A percentile compares a stretch with the other conserved stretches of the same genome.
Evolutionary conservation across 805 yeast genomes (phyloP).

Genomic region (Isabelozyma gotoi): DNA sequence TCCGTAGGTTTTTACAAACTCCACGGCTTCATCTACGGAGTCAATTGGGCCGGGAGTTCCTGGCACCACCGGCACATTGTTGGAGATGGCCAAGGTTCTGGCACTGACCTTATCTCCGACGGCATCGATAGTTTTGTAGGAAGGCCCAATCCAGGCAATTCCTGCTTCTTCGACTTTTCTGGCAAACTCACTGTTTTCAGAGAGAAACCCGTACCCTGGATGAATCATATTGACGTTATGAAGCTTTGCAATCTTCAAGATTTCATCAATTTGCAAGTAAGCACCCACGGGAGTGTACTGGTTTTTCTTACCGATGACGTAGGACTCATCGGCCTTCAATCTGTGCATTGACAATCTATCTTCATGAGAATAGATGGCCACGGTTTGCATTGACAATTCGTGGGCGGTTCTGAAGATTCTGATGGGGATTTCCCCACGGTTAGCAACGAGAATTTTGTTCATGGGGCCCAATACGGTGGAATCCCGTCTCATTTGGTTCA

Average conservation of each 20-base stretch:
- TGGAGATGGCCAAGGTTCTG: constrained; percentile 76
- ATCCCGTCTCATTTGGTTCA: constrained; percentile 42
- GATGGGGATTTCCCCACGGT: constrained; percentile 83
- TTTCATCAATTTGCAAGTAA: constrained; percentile 92
- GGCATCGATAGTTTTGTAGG: constrained; percentile 80
- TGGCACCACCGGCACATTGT: constrained; percentile 90
- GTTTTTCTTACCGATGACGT: constrained; percentile 86
- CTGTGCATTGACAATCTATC: constrained; percentile 94
- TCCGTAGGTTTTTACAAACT: constrained; percentile 81
- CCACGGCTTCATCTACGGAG: constrained; percentile 70
- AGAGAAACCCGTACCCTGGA: constrained; percentile 60
- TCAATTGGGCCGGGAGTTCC: constrained; percentile 98
- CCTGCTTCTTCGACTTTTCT: constrained; percentile 87
- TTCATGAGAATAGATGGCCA: constrained; percentile 95
- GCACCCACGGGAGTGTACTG: constrained; percentile 95
- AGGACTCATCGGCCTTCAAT: constrained; percentile 90
- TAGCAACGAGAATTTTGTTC: constrained; percentile 73
- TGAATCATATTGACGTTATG: constrained; percentile 40
- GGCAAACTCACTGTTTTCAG: constrained; percentile 93
- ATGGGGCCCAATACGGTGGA: constrained; percentile 44
- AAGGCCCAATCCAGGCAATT: constrained; percentile 95
- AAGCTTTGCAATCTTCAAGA: constrained; percentile 62
- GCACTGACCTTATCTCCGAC: constrained; percentile 98
- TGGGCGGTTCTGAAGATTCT: constrained; percentile 96
- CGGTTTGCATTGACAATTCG: constrained; percentile 94